Evolutionary conservation across 306 rosid species (phyloP), one percentile per base, ranked within the genome.

Genomic region (Mucuna pruriens): DNA sequence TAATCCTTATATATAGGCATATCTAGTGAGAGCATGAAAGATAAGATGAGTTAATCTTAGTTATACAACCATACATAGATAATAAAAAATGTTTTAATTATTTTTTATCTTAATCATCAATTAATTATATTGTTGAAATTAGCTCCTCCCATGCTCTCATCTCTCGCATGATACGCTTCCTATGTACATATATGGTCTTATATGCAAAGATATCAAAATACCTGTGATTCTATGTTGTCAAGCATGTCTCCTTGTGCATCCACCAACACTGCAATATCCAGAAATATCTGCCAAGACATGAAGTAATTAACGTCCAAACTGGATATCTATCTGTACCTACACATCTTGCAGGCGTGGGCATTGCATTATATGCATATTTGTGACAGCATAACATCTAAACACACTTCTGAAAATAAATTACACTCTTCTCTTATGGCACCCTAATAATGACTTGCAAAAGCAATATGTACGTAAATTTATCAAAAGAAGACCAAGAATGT

Each of bases 191-290:
- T n/a, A n/a, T n/a, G n/a, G 62, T 10, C 7, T 11, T 13, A 12
- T 5, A 60, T 63, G 70, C 44, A 66, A 67, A 67, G 71, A 9
- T 22, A 51, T 79, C 16, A 79, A 72, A 76, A 82, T 89, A 91
- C 99, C 85, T 91, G 98, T 42, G 95, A 68, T 87, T 95, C 99
- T 36, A 95, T 95, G 78, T 93, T 93, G 87, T 93, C 86, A 44
- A 95, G 99, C 88, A 95, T 84, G 71, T 93, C 99, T 54, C 98
- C 99, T 71, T 93, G 99, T 11, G 97, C 92, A 75, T 93, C 97
- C 58, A 95, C 98, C 83, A 95, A 83, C 73, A 95, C 98, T 0
- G 99, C 96, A 90, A 95, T 90, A 52, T 93, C 99, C 79, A 93
- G 73, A 87, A 91, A 95, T 87, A 91, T 94, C 99, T 95, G 92